A percentile compares a stretch with the other conserved stretches of the same genome.
Conservation (phyloP, 2,329 filamentous ascomycete species). For the Stagonosporopsis tanaceti region DNA sequence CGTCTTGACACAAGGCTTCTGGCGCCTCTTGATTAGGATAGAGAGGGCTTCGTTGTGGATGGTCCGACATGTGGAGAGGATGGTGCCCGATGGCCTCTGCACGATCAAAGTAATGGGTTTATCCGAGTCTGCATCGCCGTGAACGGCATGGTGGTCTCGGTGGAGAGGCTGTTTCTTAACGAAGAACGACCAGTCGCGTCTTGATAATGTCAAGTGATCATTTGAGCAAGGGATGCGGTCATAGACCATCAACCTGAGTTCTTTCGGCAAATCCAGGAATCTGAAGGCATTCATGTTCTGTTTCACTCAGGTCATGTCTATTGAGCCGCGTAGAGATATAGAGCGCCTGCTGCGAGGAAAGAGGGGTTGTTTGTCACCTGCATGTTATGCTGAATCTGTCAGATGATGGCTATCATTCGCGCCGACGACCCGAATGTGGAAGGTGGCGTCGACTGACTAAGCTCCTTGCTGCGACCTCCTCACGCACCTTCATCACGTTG, state of each 20-base stretch:
- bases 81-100: conserved; percentile 2
- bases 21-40: conserved; percentile 5
- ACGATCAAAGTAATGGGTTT: conserved; percentile 4
- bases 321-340: background rate
- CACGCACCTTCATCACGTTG: conserved; percentile 3
- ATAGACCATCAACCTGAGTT: conserved; percentile 23
- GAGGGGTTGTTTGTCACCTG: conserved; percentile 7
- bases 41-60: conserved; percentile 13
- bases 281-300: background rate
- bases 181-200: conserved; percentile 19
- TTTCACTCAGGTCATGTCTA: background rate
- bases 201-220: conserved; percentile 9
- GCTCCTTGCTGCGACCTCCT: conserved; percentile 1
- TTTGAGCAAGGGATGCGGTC: conserved; percentile 18
- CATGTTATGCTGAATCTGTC: conserved; percentile 6
- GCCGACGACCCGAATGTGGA: conserved; percentile 12
- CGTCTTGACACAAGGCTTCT: background rate
- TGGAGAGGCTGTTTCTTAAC: conserved; percentile 12
- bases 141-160: conserved; percentile 7
- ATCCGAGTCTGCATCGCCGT: conserved; percentile 14
- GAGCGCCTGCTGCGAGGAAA: background rate
- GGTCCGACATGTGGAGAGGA: conserved; percentile 14
- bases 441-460: conserved; percentile 16
- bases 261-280: conserved; percentile 22
- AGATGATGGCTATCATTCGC: conserved; percentile 11